phyloP scores from a whole-genome alignment of 164 flowering plant species.

The Vitis riparia region DNA sequence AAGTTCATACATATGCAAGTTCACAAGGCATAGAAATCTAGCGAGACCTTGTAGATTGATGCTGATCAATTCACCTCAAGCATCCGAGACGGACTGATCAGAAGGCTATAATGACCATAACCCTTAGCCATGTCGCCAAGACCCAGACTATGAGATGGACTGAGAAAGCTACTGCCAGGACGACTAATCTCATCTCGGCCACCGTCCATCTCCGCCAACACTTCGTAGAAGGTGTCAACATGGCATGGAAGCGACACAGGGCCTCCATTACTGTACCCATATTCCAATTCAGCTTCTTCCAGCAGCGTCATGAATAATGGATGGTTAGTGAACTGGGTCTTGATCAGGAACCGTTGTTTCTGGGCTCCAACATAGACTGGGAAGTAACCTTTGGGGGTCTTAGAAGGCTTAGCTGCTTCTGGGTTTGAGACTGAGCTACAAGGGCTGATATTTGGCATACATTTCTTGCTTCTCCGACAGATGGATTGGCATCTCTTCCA shows the following conservation, averaged over 20 bases:
- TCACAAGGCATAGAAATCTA: too few relatives aligned
- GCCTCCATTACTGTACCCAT: constrained; percentile 26
- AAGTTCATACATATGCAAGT: too few relatives aligned
- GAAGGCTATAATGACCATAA: constrained; percentile 12
- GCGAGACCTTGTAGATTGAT: too few relatives aligned
- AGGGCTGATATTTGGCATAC: background rate
- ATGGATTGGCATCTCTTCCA: constrained; percentile 14
- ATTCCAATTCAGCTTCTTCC: constrained; percentile 37
- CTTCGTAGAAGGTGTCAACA: constrained; percentile 26
- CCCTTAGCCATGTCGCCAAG: background rate
- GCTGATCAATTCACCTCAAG: constrained; percentile 14
- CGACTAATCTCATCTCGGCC: background rate
- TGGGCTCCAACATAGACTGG: constrained; percentile 34
- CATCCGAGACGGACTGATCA: constrained; percentile 12
- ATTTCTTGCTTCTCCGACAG: background rate
- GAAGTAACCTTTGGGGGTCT: constrained; percentile 34
- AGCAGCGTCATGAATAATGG: constrained; percentile 33
- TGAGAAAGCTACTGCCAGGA: background rate
- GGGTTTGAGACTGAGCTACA: too few relatives aligned
- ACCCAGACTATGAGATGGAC: constrained; percentile 14
- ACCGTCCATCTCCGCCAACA: constrained; percentile 29
- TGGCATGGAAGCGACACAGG: constrained; percentile 38
- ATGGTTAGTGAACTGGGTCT: constrained; percentile 27
- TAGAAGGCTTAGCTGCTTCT: background rate
- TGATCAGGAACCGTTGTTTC: constrained; percentile 26